Conservation (phyloP, 176 grass and related monocot species). For the Triticum aestivum region DNA sequence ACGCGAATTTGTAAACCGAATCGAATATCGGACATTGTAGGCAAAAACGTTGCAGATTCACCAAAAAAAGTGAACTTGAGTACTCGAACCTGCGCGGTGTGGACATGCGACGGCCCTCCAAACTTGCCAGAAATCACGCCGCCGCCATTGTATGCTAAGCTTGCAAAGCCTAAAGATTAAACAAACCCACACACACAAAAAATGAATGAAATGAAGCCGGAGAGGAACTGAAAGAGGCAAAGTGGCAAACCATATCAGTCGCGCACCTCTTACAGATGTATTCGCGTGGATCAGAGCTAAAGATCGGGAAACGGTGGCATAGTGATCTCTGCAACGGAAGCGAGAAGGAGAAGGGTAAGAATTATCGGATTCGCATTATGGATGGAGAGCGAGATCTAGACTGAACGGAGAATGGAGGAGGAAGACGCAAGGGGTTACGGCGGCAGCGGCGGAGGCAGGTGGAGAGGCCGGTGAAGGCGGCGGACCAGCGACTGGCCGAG, state of each 20-base stretch:
- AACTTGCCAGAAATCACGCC: conserved; percentile 24
- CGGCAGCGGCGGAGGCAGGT: background rate
- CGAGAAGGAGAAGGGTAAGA: background rate
- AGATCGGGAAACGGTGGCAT: background rate
- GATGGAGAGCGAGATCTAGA: conserved; percentile 20
- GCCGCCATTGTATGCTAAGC: conserved; percentile 26
- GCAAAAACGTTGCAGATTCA: background rate
- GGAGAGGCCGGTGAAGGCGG: conserved; percentile 29
- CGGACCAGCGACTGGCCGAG: conserved; percentile 28
- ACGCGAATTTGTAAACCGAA: conserved; percentile 8
- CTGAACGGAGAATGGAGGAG: background rate
- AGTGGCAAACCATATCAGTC: background rate
- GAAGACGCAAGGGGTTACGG: conserved; percentile 10
- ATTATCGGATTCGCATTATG: background rate
- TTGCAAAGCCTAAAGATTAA: conserved; percentile 41
- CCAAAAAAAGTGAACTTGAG: conserved; percentile 9
- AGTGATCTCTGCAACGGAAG: conserved; percentile 19
- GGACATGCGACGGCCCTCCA: conserved; percentile 9
- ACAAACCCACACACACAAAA: background rate
- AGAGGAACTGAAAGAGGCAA: background rate
- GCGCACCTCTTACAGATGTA: conserved; percentile 34
- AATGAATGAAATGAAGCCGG: background rate
- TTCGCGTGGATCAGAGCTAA: conserved; percentile 2
- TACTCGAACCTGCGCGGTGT: conserved; percentile 43
- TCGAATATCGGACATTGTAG: background rate